Base-by-base conservation (phyloP, 768 basidiomycete species). In the Lactarius tabidus region DNA sequence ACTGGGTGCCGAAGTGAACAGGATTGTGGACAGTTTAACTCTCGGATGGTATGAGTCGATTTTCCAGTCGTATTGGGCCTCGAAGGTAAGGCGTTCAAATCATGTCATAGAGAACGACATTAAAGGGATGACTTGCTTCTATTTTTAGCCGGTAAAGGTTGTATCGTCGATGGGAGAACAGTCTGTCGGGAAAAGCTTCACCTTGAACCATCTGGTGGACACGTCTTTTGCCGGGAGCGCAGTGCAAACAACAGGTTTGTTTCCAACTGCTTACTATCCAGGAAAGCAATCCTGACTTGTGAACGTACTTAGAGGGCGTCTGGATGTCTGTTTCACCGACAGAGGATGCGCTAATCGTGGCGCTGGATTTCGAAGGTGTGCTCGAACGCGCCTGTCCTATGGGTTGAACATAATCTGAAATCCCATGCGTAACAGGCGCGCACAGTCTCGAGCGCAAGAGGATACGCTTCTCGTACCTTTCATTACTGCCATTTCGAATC, bases 111-210 rank as follows among this genome's bases (percentile, higher is more conserved):
- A 0, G 10, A 48, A 43, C 55, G 60, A 31, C 55, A 23, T n/a
- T 54, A 1, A 61, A 4, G 5, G 1, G n/a, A n/a, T 41, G 33
- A 3, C n/a, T 33, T 60, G 48, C 59, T 35, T 14, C n/a, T 6
- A 56, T 41, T n/a, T n/a, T 18, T 41, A 86, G 83, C 85, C 84
- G 1, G 85, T 87, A 18, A 81, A 79, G 68, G 86, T 87, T 2
- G 85, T 87, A 1, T 85, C 86, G 0, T 87, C 86, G 0, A 86
- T 87, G 85, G 85, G 85, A 3, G 85, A 86, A 71, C 86, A 87
- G 69, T 86, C 84, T 0, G 86, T 87, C 0, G 86, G 85, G 0
- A 86, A 86, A 69, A 83, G 81, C 57, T 87, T 81, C 62, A 75
- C 81, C 0, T 71, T 87, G 17, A 87, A 87, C 59, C 86, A 87